Evolutionary conservation across 2,329 filamentous ascomycete genomes (phyloP), one percentile per base, ranked within the genome.

Genomic region (Colletotrichum neosansevieriae): DNA sequence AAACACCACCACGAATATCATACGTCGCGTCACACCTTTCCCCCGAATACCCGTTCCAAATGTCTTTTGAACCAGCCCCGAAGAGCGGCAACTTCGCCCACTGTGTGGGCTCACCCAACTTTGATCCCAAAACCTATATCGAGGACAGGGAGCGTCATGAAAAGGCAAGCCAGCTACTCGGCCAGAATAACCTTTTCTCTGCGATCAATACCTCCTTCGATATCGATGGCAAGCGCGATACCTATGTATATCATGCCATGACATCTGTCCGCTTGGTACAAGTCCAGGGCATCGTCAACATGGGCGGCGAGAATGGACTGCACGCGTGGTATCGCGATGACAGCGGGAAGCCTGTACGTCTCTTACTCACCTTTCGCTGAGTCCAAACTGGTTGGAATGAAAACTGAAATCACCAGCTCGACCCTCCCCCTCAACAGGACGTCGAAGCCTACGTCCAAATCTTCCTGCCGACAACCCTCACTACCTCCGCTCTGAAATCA

Each of bases 371-470:
- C n/a, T 24, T 9, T 12, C 10, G 13, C 17, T 51, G 29, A n/a
- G 10, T 7, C n/a, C 15, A 7, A 13, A 40, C 57, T 45, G 49
- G 24, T 44, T 50, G 17, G 9, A 5, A 15, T 59, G 56, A 13
- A 29, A 10, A 63, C 42, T 58, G 21, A 59, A 47, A 56, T 34
- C 1, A 5, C 38, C 71, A 82, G 76, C 79, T 79, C 74, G 77
- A 79, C 1, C 80, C 85, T 6, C 89, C 89, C 6, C 80, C 86
- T 1, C 78, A 78, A 50, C 72, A 83, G 61, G 92, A 94, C 73
- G 85, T 91, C 64, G 83, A 85, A 49, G 87, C 91, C 17, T 94
- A 94, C 80, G 85, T 88, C 42, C 81, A 86, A 54, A 83, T 94
- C 74, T 94, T 93, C 81, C 82, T 81, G 36, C 84, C 91, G 1